phyloP scores from a whole-genome alignment of 176 grass and related monocot species.

The Eleusine indica region DNA sequence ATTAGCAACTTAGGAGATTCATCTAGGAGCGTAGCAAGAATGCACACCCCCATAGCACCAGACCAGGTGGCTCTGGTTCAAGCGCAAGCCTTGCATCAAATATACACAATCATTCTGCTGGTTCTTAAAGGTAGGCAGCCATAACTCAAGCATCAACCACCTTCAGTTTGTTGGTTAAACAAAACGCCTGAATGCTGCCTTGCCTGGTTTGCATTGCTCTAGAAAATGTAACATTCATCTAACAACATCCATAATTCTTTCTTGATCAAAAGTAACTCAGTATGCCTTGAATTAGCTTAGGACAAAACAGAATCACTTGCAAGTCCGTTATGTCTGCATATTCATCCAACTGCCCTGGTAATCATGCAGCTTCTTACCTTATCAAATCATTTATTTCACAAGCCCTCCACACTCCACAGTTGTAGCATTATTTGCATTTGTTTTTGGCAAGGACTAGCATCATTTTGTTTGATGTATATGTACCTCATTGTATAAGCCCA shows the following conservation, averaged over 20 bases:
- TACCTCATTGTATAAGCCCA: too few species aligned
- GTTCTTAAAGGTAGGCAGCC: not conserved
- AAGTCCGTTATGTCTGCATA: not conserved
- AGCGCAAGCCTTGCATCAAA: not conserved
- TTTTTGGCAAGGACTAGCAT: too few species aligned
- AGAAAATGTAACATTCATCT: not conserved
- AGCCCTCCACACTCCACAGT: not conserved
- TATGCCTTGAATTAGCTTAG: not conserved
- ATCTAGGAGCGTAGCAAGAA: not conserved
- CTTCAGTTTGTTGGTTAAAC: too few species aligned
- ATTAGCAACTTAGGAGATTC: not conserved
- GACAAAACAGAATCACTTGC: conserved; percentile 3
- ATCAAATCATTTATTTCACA: not conserved
- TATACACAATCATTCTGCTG: not conserved
- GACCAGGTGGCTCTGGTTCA: conserved; percentile 16
- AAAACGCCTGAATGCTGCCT: not conserved
- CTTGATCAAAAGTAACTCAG: not conserved
- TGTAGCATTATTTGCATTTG: not conserved
- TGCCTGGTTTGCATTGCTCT: not conserved
- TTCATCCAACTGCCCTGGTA: not conserved
- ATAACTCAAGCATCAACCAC: conserved; percentile 11
- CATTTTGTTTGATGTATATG: too few species aligned
- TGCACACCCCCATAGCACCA: not conserved
- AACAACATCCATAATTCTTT: not conserved
- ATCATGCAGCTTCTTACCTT: not conserved